Base-by-base conservation (phyloP, 2,329 filamentous ascomycete genomes). In the Neofusicoccum kwambonambiense region DNA sequence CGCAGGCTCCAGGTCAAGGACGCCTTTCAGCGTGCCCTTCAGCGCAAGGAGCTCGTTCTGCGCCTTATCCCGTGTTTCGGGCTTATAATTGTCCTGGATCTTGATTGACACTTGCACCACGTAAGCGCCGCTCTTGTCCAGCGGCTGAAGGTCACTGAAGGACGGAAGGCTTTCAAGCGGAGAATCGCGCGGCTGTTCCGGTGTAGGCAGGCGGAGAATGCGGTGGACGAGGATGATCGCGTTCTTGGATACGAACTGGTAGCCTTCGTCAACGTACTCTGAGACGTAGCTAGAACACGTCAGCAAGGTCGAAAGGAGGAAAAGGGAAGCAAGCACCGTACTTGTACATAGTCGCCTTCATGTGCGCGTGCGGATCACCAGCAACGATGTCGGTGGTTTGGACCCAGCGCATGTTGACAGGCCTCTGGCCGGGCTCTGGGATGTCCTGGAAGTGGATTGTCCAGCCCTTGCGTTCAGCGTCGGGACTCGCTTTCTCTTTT, bases 91-190 rank as follows among this genome's bases (percentile, higher is more conserved):
- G 67, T 88, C 85, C 65, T 84, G 81, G 3, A 88, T 80, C 7
- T 83, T 82, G 44, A 89, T 81, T 3, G 81, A 82, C 3, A 85
- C 83, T 69, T 88, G 85, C 19, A 89, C 74, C 31, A 88, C 73
- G 69, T 87, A 88, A 49, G 80, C 80, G 22, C 85, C 85, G 60
- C 82, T 87, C 9, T 79, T 76, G 70, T 89, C 87, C 3, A 88
- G 72, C 2, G 82, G 80, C 19, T 77, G 70, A 67, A 87, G 77
- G 3, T 81, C 74, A 12, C 78, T 70, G 50, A 83, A 76, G 3
- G 76, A 68, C 11, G 83, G 82, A 0, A 83, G 73, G 27, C 69
- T 66, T 67, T 70, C 70, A 74, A 75, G 76, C 37, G 70, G 74
- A 34, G 69, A 64, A 35, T 71, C 69, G 47, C 75, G 70, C n/a